Percentiles rank a stretch among this genome's conserved stretches.
phyloP scores from a whole-genome alignment of 257 asterid genomes.

The Orobanche coerulescens region DNA sequence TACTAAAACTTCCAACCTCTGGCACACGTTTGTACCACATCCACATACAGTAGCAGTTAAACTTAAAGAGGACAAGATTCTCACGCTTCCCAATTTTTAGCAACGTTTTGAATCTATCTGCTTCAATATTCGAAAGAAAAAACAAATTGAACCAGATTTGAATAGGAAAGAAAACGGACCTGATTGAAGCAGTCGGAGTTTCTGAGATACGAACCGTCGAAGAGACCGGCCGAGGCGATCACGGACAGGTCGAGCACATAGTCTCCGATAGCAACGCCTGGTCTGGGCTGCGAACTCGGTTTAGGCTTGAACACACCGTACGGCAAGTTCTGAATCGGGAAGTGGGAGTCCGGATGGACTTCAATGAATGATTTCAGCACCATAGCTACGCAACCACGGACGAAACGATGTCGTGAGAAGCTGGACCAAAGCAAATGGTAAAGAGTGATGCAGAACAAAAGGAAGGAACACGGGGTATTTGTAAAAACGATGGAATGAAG shows the following conservation, averaged over 20 bases:
- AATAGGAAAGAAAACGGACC: conserved; percentile 30
- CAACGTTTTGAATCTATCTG: neutral
- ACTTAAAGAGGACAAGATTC: neutral
- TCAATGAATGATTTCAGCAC: conserved; percentile 66
- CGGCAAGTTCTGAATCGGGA: conserved; percentile 93
- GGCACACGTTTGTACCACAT: neutral
- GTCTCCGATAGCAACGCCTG: conserved; percentile 81
- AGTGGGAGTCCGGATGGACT: conserved; percentile 77
- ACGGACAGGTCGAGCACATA: conserved; percentile 67
- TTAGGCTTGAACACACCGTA: conserved; percentile 74
- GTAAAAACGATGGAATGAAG: neutral
- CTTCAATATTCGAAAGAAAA: neutral
- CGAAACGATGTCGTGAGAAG: conserved; percentile 18
- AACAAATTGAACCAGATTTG: neutral
- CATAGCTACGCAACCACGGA: conserved; percentile 28
- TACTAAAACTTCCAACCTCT: neutral
- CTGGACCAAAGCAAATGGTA: neutral
- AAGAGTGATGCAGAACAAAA: neutral
- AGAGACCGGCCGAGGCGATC: conserved; percentile 64
- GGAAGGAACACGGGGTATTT: neutral
- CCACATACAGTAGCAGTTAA: neutral
- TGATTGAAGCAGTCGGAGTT: conserved; percentile 70
- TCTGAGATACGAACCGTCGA: conserved; percentile 58
- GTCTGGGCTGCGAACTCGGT: conserved; percentile 52
- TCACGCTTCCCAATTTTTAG: conserved; percentile 9